Evolutionary conservation across 768 basidiomycete species (phyloP).

Genomic region (Hygrocybe punicea): DNA sequence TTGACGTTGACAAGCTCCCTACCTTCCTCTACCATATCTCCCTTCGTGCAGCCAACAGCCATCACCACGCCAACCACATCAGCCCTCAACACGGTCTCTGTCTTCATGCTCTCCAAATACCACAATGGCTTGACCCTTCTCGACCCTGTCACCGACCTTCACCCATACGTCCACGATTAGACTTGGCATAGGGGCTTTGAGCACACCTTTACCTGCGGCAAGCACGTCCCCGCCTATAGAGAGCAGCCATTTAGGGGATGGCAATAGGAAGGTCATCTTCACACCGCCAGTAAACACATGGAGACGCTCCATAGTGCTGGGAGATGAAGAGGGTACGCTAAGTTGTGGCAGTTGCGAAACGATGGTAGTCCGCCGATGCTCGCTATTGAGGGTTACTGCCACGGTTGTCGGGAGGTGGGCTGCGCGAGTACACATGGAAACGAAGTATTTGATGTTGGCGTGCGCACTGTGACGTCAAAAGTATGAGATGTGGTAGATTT

Average conservation of each 20-base stretch:
- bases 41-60: constrained; percentile 71
- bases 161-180: constrained; percentile 87
- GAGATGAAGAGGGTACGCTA: constrained; percentile 48
- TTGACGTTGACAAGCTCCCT: constrained; percentile 71
- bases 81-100: constrained; percentile 83
- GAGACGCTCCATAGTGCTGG: constrained; percentile 64
- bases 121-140: constrained; percentile 76
- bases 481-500: constrained; percentile 38
- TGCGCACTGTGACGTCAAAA: constrained; percentile 53
- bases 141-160: constrained; percentile 69
- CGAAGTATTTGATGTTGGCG: constrained; percentile 27
- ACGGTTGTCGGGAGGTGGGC: constrained; percentile 53
- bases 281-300: constrained; percentile 67
- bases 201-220: constrained; percentile 54
- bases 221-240: constrained; percentile 61
- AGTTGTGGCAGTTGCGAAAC: constrained; percentile 65
- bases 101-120: constrained; percentile 98
- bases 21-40: constrained; percentile 91
- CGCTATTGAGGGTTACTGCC: constrained; percentile 49
- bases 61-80: constrained; percentile 65
- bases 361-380: constrained; percentile 58
- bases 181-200: constrained; percentile 90
- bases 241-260: constrained; percentile 67
- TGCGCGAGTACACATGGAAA: constrained; percentile 56
- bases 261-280: constrained; percentile 64